Percentiles rank a stretch among this genome's conserved stretches.
Evolutionary conservation across 2,329 filamentous ascomycete species (phyloP).

Genomic region (Pseudogymnoascus destructans): DNA sequence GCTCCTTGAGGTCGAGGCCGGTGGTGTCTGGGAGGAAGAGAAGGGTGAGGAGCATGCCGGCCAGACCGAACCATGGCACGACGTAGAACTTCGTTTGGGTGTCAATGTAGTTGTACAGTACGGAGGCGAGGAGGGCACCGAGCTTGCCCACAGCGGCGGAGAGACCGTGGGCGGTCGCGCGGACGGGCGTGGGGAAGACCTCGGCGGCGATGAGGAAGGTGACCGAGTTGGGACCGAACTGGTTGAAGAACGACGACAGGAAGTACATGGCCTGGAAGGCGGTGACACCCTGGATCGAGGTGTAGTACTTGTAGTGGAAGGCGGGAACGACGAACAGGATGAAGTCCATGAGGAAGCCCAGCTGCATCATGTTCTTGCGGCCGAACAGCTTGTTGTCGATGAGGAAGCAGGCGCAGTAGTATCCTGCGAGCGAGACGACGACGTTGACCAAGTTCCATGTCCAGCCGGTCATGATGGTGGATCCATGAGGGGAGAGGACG

Average conservation of each 20-base stretch:
- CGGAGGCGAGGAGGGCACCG: conserved; percentile 72
- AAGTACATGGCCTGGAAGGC: conserved; percentile 99
- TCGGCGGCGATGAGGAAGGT: conserved; percentile 94
- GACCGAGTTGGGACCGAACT: conserved; percentile 95
- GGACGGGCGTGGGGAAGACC: conserved; percentile 89
- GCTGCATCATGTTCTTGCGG: conserved; percentile 89
- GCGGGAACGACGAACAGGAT: conserved; percentile 85
- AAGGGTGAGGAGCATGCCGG: conserved; percentile 68
- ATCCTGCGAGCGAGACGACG: conserved; percentile 70
- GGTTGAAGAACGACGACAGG: conserved; percentile 95
- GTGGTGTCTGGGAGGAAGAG: conserved; percentile 94
- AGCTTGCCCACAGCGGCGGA: conserved; percentile 84
- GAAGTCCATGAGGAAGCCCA: conserved; percentile 89
- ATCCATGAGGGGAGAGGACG: conserved; percentile 52
- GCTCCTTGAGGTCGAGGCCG: conserved; percentile 90
- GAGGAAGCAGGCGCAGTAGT: conserved; percentile 77
- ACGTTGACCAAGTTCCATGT: conserved; percentile 89
- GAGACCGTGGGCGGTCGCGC: conserved; percentile 87
- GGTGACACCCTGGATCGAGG: conserved; percentile 54
- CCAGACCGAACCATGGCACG: conserved; percentile 89
- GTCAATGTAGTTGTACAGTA: conserved; percentile 91
- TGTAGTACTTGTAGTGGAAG: conserved; percentile 81
- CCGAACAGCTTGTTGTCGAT: conserved; percentile 97
- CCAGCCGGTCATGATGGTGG: conserved; percentile 74
- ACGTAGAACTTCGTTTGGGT: conserved; percentile 77